These are phyloP conservation scores for Nigrospora sphaerica DNA, from an alignment of 2,329 filamentous ascomycete species.

Conservation along the genomic window DNA sequence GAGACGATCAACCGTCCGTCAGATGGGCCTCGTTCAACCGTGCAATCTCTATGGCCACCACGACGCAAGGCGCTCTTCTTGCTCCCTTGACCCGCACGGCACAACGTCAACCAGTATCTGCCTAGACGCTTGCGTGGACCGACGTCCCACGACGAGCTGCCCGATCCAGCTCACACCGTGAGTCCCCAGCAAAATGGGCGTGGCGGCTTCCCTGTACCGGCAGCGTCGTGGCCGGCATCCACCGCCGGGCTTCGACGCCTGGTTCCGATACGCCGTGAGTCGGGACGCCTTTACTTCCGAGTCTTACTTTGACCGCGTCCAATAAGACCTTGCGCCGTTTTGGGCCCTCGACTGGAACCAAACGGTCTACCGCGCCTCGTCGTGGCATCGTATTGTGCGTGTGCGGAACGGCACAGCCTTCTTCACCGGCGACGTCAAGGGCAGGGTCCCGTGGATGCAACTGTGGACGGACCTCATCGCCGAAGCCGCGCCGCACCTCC, in stretches of 20 bases:
- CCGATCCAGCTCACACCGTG: no score
- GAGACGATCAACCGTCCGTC: no score
- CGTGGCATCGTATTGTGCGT: conserved; percentile 37
- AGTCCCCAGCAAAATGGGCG: conserved; percentile 4
- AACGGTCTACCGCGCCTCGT: conserved; percentile 29
- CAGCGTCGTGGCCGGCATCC: conserved; percentile 50
- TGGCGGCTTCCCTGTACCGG: conserved; percentile 50
- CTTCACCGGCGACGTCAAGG: conserved; percentile 29
- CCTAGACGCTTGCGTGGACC: no score
- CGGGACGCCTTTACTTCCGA: conserved; percentile 51
- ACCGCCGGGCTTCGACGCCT: conserved; percentile 56
- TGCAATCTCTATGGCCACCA: no score
- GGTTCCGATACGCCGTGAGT: conserved; percentile 47
- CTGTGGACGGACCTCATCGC: conserved; percentile 42
- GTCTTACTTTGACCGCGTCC: conserved; percentile 58
- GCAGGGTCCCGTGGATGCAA: conserved; percentile 35
- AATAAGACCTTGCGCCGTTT: conserved; percentile 54
- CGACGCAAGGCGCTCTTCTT: no score
- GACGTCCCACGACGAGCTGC: no score
- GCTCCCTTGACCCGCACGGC: no score
- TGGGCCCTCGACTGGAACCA: conserved; percentile 45
- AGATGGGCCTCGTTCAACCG: no score
- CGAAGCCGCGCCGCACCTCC: conserved; percentile 42
- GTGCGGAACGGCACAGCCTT: conserved; percentile 38
- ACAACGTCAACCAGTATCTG: no score